Conservation (phyloP, 805 yeast species). For the Starmerella stellata region DNA sequence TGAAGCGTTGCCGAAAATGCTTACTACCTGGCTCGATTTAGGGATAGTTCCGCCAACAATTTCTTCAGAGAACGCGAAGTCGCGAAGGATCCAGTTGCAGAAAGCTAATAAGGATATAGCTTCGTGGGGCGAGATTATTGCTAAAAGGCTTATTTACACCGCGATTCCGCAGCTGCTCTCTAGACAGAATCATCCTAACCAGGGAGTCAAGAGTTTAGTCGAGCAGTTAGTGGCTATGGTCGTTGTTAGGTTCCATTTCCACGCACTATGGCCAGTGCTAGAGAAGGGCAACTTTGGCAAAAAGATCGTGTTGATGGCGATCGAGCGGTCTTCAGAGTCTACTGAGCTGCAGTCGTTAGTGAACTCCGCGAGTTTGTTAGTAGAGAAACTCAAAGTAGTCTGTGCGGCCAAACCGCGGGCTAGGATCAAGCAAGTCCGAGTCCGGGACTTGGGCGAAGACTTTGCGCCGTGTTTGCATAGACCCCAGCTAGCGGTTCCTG, state of each 20-base stretch:
- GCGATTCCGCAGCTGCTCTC: conserved; percentile 76
- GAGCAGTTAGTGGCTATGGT: conserved; percentile 40
- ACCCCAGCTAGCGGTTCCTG: conserved; percentile 17
- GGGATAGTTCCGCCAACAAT: conserved; percentile 7
- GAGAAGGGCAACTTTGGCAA: conserved; percentile 22
- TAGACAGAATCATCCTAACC: conserved; percentile 48
- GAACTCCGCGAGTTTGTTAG: neutral
- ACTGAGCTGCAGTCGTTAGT: neutral
- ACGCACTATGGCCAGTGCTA: conserved; percentile 68
- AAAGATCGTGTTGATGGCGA: conserved; percentile 4
- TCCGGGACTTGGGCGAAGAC: conserved; percentile 9
- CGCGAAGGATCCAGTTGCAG: conserved; percentile 6
- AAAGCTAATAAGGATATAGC: conserved; percentile 7
- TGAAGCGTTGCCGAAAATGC: conserved; percentile 75
- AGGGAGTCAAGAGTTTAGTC: conserved; percentile 37
- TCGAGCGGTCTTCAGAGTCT: conserved; percentile 4
- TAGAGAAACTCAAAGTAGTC: conserved; percentile 5
- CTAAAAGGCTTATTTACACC: conserved; percentile 36
- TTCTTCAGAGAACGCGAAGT: neutral
- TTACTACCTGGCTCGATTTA: conserved; percentile 57
- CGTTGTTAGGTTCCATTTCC: conserved; percentile 52
- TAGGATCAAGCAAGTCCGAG: conserved; percentile 1
- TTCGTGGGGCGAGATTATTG: conserved; percentile 9
- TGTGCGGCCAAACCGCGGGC: conserved; percentile 5
- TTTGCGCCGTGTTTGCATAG: conserved; percentile 2